Conservation (phyloP, 1,139 yeast species). For the Ogataea hybrid region DNA sequence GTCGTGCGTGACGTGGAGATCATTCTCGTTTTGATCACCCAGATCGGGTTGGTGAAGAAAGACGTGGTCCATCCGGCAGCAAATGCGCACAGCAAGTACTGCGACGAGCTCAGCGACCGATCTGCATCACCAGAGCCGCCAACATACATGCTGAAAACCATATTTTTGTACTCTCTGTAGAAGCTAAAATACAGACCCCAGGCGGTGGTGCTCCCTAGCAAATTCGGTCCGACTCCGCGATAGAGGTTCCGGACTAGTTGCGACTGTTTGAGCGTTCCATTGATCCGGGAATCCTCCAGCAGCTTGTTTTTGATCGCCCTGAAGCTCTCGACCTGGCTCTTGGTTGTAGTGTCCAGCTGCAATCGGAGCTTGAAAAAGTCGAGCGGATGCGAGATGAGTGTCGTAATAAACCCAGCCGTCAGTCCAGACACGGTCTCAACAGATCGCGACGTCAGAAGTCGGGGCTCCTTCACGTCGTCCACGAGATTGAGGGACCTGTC, state of each 20-base stretch:
- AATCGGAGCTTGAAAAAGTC: conserved; percentile 82
- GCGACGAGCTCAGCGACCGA: conserved; percentile 30
- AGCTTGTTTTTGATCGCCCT: conserved; percentile 28
- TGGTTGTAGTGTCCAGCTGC: conserved; percentile 44
- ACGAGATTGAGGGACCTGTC: conserved; percentile 13
- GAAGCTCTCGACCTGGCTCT: conserved; percentile 27
- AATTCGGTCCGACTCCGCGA: conserved; percentile 78
- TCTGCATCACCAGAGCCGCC: conserved; percentile 14
- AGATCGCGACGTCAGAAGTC: conserved; percentile 13
- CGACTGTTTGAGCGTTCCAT: conserved; percentile 10
- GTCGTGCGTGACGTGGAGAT: conserved; percentile 54
- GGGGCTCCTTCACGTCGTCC: conserved; percentile 13
- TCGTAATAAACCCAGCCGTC: conserved; percentile 78
- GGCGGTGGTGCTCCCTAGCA: conserved; percentile 79
- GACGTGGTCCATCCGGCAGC: conserved; percentile 77
- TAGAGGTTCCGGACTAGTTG: conserved; percentile 43
- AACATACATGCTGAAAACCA: conserved; percentile 4
- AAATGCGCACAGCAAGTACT: conserved; percentile 53
- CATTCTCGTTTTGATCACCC: conserved; percentile 90
- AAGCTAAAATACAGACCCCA: conserved; percentile 86
- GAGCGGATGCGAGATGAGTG: conserved; percentile 81
- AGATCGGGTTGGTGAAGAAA: conserved; percentile 80
- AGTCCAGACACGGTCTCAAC: conserved; percentile 71
- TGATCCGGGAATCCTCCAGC: conserved; percentile 13
- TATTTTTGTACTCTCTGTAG: conserved; percentile 58